phyloP scores from a whole-genome alignment of 495 filamentous ascomycete genomes.

The Chaetomium tenue region DNA sequence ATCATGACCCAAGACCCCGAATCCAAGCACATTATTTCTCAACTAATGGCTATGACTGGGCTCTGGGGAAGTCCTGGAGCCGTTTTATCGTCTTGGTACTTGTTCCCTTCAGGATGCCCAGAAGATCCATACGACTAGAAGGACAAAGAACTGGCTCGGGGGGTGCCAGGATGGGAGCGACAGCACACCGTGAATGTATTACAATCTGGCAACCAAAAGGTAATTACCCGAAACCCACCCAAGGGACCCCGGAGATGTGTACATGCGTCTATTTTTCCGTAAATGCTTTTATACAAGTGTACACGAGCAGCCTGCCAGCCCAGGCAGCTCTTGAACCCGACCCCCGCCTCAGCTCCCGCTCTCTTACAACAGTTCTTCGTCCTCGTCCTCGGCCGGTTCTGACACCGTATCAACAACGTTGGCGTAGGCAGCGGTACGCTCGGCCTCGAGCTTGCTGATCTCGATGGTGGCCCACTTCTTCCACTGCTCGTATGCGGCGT shows the following conservation, averaged over 20 bases:
- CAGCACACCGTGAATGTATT: too few species aligned
- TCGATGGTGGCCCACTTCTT: constrained; percentile 68
- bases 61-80: too few species aligned
- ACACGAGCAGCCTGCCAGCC: not conserved
- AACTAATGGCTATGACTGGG: too few species aligned
- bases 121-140: too few species aligned
- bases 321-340: not conserved
- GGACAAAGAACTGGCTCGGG: too few species aligned
- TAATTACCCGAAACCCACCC: too few species aligned
- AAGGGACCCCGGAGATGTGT: not conserved
- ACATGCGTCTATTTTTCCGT: constrained; percentile 16
- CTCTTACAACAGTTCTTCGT: constrained; percentile 11
- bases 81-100: too few species aligned
- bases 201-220: too few species aligned
- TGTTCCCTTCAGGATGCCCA: too few species aligned
- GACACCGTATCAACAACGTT: constrained; percentile 24
- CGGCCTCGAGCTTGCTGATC: constrained; percentile 43
- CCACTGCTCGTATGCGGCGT: constrained; percentile 74
- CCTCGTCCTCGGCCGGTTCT: constrained; percentile 13
- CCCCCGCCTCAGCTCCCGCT: not conserved
- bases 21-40: too few species aligned
- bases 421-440: constrained; percentile 49
- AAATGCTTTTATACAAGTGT: constrained; percentile 15
- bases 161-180: too few species aligned
- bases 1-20: too few species aligned